Base-by-base conservation (phyloP, 2,329 filamentous ascomycete genomes). In the Zymoseptoria passerinii region DNA sequence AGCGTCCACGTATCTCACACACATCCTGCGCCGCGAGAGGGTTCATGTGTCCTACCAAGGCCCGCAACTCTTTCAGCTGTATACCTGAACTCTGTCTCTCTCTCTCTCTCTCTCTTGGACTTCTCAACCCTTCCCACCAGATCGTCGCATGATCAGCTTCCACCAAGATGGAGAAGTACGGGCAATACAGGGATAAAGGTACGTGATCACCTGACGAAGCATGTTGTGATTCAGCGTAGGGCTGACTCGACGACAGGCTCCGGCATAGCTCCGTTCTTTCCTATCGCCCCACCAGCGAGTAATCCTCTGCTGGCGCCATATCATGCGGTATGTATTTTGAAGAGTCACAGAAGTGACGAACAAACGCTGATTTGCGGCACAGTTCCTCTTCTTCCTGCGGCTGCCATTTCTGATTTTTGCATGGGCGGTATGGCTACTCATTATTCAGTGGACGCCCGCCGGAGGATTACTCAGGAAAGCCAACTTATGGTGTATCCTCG, bases 191-290 rank as follows among this genome's bases (percentile, higher is more conserved):
- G 68, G 92, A 96, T 75, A 85, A 88, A 84, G 91, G 91, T 89
- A 78, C 64, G 71, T 61, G 56, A 50, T 40, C 20, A 52, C 57
- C 55, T 54, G 52, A 59, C 16, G 52, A 44, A 35, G n/a, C n/a
- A n/a, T 44, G 23, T 44, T n/a, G 35, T 6, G 35, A 44, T 44
- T 5, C 13, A 1, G 35, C 28, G 28, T 48, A n/a, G 61, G 56
- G 40, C 62, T 67, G 62, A 67, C 61, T 59, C 59, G 28, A 55
- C 19, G 6, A 50, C 67, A 97, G 92, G 92, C 65, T 95, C 94
- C 65, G 92, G 94, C 68, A 95, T 99, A 72, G 90, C 94, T 64
- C 94, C 94, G 58, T 99, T 99, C 78, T 86, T 97, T 62, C 92
- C 94, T 16, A 82, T 92, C 57, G 81, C 85, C 18, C 83, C 87